Conservation (phyloP, 1,139 yeast genomes). For the Candida neerlandica region DNA sequence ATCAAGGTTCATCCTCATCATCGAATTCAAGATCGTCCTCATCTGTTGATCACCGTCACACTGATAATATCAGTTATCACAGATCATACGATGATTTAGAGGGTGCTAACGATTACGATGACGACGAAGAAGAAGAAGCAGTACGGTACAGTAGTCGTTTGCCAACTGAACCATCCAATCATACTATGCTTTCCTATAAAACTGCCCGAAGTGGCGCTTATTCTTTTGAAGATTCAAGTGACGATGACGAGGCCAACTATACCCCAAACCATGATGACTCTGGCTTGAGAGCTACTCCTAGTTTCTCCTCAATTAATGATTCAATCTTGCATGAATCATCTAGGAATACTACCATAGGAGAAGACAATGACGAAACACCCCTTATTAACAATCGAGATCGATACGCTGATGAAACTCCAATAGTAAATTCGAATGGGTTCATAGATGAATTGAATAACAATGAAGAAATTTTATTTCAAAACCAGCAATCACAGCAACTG, state of each 20-base stretch:
- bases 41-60: not conserved
- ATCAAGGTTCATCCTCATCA: not conserved
- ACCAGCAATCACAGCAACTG: constrained; percentile 4
- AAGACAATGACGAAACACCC: constrained; percentile 37
- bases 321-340: constrained; percentile 28
- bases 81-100: not conserved
- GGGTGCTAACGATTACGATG: not conserved
- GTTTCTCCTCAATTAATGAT: constrained; percentile 38
- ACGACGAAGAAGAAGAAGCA: constrained; percentile 2
- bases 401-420: constrained; percentile 32
- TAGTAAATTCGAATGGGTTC: constrained; percentile 20
- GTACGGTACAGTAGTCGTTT: constrained; percentile 6
- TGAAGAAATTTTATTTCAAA: not conserved
- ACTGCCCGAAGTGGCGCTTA: constrained; percentile 24
- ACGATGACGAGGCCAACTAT: constrained; percentile 1
- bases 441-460: constrained; percentile 5
- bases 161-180: constrained; percentile 25
- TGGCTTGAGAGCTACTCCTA: constrained; percentile 18
- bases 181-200: constrained; percentile 29
- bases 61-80: not conserved
- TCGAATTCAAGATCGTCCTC: not conserved
- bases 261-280: not conserved
- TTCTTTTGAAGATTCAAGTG: constrained; percentile 5
- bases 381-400: constrained; percentile 20
- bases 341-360: constrained; percentile 6